Base-by-base conservation (phyloP, 2,329 filamentous ascomycete species). In the Teratosphaeria epicoccoides region DNA sequence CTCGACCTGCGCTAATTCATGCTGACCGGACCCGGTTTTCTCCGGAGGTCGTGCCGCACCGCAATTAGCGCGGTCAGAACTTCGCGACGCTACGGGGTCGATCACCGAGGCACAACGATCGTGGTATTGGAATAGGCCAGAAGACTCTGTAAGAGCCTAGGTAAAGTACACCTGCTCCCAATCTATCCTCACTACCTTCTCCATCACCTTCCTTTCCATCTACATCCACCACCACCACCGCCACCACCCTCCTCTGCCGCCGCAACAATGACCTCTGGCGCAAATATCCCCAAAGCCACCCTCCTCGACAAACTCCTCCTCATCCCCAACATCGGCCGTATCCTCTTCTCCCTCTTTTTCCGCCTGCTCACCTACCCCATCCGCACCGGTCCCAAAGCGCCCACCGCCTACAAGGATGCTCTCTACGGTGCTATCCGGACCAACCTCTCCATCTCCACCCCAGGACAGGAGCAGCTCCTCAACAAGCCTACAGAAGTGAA, bases 321-420 rank as follows among this genome's bases (percentile, higher is more conserved):
- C 17, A 37, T 51, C 11, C 57, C 57, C 33, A 24, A 44, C 24
- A 40, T 45, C 25, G 49, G 40, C 23, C 43, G 51, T 65, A 67
- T 68, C 22, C 56, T 67, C 43, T 58, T 43, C 26, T 49, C 67
- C 9, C 66, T 65, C n/a, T 59, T 66, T 4, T 57, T 56, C 25
- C 66, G 68, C 7, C 53, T 66, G 28, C 49, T 68, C 49, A 64
- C 60, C 0, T 66, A 66, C 0, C 70, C 65, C 6, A 66, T 72
- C 60, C 50, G 62, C 62, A 49, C 66, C 60, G 47, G 68, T 51
- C n/a, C 57, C 11, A 57, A 53, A 29, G 56, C 60, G n/a, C 57
- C 58, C 26, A 55, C 49, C n/a, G 12, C 53, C 14, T 54, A 61
- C 54, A 64, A 62, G 44, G 61, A 66, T 52, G 51, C 61, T 26